These are phyloP conservation scores for Mycena chlorophos DNA, from an alignment of 768 basidiomycete genomes.

Conservation along the genomic window DNA sequence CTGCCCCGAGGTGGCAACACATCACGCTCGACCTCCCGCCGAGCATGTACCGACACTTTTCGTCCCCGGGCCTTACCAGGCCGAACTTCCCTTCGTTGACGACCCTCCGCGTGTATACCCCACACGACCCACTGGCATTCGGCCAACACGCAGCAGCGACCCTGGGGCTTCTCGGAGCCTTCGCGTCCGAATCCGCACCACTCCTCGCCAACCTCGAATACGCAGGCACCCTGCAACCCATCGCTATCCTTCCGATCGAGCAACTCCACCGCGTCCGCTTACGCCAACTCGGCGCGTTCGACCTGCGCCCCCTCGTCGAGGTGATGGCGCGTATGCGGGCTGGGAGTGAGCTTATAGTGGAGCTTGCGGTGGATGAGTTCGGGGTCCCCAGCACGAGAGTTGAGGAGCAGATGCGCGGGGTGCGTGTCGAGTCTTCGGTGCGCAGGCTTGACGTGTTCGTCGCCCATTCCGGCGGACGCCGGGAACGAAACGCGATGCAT, in stretches of 20 bases:
- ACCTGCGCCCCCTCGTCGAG: not conserved
- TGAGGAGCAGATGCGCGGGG: not conserved
- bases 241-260: not conserved
- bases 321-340: not conserved
- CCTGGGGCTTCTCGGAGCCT: not conserved
- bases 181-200: not conserved
- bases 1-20: not conserved
- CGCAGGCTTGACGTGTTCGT: not conserved
- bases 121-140: not conserved
- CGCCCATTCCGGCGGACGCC: too few relatives aligned
- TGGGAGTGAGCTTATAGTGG: not conserved
- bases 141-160: not conserved
- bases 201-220: not conserved
- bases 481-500: not conserved
- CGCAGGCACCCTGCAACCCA: not conserved
- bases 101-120: not conserved
- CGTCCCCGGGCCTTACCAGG: not conserved
- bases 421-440: too few relatives aligned
- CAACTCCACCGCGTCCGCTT: not conserved
- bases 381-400: not conserved
- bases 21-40: not conserved
- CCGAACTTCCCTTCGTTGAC: not conserved
- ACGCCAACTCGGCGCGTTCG: not conserved
- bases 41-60: not conserved
- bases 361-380: not conserved